Percentiles rank a stretch among this genome's conserved stretches.
phyloP scores from a whole-genome alignment of 805 yeast species.

The Candida boidinii region DNA sequence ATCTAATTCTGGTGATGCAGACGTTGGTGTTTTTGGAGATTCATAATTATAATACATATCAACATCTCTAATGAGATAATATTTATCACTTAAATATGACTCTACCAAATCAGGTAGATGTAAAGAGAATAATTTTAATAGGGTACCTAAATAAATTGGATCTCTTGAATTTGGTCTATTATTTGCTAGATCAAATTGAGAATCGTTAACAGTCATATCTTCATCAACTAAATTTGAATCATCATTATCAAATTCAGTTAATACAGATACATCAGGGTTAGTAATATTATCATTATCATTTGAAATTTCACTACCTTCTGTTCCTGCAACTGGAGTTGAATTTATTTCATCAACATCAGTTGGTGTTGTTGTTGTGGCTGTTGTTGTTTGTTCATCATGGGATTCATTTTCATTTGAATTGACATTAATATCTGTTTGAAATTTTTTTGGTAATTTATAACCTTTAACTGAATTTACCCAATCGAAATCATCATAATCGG shows the following conservation, averaged over 20 bases:
- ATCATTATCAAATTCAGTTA: background rate
- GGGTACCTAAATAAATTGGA: constrained; percentile 83
- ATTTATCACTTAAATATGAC: constrained; percentile 22
- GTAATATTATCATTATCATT: constrained; percentile 1
- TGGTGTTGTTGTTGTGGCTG: no score
- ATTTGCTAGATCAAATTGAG: constrained; percentile 3
- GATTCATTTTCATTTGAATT: no score
- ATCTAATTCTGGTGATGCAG: no score
- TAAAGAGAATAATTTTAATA: constrained; percentile 66
- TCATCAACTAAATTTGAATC: background rate
- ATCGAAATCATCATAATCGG: constrained; percentile 71
- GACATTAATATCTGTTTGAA: constrained; percentile 1
- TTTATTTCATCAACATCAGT: background rate
- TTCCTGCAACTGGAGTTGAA: background rate
- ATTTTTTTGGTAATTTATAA: constrained; percentile 1
- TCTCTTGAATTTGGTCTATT: constrained; percentile 84
- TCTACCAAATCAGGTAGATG: constrained; percentile 22
- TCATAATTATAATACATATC: constrained; percentile 23
- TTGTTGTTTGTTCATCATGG: no score
- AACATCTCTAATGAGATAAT: constrained; percentile 8
- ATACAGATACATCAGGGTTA: background rate
- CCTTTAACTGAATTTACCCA: constrained; percentile 22
- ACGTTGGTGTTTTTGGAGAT: no score
- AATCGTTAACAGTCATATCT: background rate
- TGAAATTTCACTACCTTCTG: constrained; percentile 2